Evolutionary conservation across 441 rosid species (phyloP).

Genomic region (Eutrema salsugineum): DNA sequence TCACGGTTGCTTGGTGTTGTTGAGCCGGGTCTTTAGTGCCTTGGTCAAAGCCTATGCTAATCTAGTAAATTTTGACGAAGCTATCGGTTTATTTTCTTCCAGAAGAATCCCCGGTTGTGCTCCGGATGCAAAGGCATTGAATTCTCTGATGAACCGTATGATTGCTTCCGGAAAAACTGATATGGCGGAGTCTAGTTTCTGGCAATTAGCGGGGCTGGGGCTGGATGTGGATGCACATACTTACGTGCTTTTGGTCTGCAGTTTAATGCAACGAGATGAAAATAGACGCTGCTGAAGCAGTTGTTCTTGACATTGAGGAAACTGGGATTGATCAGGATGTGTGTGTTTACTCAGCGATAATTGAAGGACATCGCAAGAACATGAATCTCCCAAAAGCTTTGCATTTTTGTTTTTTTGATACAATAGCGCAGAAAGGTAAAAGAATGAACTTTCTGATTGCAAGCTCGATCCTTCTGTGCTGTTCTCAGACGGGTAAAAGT

Average conservation of each 20-base stretch:
- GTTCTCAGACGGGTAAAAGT: constrained; percentile 42
- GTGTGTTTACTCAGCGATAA: constrained; percentile 46
- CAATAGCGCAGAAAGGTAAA: constrained; percentile 41
- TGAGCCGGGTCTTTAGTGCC: constrained; percentile 38
- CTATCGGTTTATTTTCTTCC: constrained; percentile 23
- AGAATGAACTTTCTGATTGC: constrained; percentile 54
- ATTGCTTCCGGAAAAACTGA: too few relatives aligned
- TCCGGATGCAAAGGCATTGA: too few relatives aligned
- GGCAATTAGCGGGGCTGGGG: constrained; percentile 45
- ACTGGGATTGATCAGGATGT: constrained; percentile 46
- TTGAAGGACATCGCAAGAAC: constrained; percentile 48
- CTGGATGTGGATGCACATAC: constrained; percentile 48
- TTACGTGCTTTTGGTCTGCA: constrained; percentile 49
- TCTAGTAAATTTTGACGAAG: constrained; percentile 56
- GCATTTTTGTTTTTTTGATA: constrained; percentile 28
- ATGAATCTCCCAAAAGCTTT: constrained; percentile 47
- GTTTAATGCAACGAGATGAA: constrained; percentile 55
- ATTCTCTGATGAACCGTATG: too few relatives aligned
- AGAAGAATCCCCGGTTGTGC: too few relatives aligned
- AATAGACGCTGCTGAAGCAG: constrained; percentile 45
- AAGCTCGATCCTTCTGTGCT: constrained; percentile 51
- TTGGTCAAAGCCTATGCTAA: constrained; percentile 55
- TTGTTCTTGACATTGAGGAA: constrained; percentile 47
- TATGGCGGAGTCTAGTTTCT: neutral
- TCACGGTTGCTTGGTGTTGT: constrained; percentile 20